These are phyloP conservation scores for Phytophthora fragariae DNA, from an alignment of 352 stramenopile species.

Conservation along the genomic window DNA sequence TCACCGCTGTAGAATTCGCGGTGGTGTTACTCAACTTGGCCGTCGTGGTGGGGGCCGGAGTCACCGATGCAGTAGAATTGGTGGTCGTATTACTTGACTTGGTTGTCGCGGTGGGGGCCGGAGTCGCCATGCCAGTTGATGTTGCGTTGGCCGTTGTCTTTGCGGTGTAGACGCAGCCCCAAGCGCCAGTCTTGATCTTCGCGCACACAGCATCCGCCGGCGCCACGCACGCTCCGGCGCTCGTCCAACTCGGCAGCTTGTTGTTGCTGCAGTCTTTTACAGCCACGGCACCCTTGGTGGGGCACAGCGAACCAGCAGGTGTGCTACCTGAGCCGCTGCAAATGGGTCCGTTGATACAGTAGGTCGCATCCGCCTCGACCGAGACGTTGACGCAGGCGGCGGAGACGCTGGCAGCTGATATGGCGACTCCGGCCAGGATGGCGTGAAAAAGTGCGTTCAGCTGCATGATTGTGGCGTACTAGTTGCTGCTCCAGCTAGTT, in stretches of 20 bases:
- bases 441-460: not conserved
- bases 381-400: slow-evolving; percentile 48
- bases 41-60: not conserved
- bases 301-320: slow-evolving; percentile 53
- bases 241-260: slow-evolving; percentile 50
- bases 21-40: not conserved
- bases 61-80: not conserved
- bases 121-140: slow-evolving; percentile 1
- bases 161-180: slow-evolving; percentile 52
- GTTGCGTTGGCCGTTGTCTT: not conserved
- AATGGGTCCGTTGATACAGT: slow-evolving; percentile 59
- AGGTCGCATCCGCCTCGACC: slow-evolving; percentile 63
- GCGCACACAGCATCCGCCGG: slow-evolving; percentile 49
- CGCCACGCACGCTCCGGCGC: slow-evolving; percentile 46
- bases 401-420: slow-evolving; percentile 2
- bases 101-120: not conserved
- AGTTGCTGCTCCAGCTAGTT: not conserved
- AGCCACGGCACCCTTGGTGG: slow-evolving; percentile 53
- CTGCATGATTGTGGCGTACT: slow-evolving; percentile 2
- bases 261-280: slow-evolving; percentile 50
- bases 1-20: not conserved
- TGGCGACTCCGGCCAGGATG: not conserved
- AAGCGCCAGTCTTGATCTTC: slow-evolving; percentile 63
- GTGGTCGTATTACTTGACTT: not conserved
- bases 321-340: slow-evolving; percentile 49